Conservation (phyloP, 441 rosid species). For the Erodium trifolium region DNA sequence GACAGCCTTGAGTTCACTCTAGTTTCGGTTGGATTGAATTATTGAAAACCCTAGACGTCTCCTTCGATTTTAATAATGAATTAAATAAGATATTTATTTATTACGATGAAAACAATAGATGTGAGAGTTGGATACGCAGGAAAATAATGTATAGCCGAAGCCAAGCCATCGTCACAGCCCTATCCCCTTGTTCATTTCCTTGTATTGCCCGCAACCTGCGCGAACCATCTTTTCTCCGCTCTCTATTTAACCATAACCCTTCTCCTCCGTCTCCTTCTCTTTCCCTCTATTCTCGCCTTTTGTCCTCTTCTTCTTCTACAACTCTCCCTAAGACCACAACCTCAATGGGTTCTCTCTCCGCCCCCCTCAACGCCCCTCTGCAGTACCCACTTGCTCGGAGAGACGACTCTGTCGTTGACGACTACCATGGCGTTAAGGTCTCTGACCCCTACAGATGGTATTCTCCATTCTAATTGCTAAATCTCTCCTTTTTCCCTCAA, state of each 20-base stretch:
- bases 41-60: no score
- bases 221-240: not conserved
- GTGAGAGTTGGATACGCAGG: no score
- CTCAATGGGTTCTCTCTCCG: conserved; percentile 60
- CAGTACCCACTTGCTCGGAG: conserved; percentile 59
- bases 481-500: not conserved
- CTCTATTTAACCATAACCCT: not conserved
- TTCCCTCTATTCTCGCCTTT: no score
- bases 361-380: conserved; percentile 22
- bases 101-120: no score
- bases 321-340: not conserved
- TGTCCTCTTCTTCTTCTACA: not conserved
- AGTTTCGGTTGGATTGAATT: no score
- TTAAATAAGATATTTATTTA: no score
- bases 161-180: not conserved
- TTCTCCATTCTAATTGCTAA: not conserved
- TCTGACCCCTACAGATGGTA: conserved; percentile 91
- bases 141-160: not conserved
- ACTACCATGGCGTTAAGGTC: conserved; percentile 63
- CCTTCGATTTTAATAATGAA: no score
- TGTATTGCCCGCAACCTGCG: conserved; percentile 4
- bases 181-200: not conserved
- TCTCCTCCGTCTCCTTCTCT: not conserved
- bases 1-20: no score
- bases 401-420: conserved; percentile 64